Evolutionary conservation across 768 basidiomycete species (phyloP).

Genomic region (Russula sp.): DNA sequence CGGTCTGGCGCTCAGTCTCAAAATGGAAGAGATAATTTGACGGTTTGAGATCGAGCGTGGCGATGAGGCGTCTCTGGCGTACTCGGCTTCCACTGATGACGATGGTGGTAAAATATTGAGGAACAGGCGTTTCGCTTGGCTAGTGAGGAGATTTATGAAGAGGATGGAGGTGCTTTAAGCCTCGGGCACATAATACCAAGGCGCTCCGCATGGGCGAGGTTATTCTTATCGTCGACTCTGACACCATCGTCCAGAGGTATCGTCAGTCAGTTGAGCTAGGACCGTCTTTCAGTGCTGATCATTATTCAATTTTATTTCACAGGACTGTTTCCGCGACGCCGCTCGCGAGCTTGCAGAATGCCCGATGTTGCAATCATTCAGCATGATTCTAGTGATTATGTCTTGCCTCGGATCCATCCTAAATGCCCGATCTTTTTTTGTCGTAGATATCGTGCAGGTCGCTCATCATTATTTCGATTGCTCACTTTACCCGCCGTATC

Average conservation of each 20-base stretch:
- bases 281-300: not conserved
- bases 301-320: not conserved
- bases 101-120: conserved; percentile 56
- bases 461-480: conserved; percentile 88
- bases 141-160: conserved; percentile 66
- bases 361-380: conserved; percentile 85
- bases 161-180: conserved; percentile 57
- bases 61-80: conserved; percentile 37
- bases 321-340: conserved; percentile 89
- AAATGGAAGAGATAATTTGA: conserved; percentile 51
- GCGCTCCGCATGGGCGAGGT: conserved; percentile 75
- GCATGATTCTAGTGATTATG: conserved; percentile 66
- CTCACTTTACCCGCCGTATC: conserved; percentile 84
- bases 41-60: conserved; percentile 45
- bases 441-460: conserved; percentile 81
- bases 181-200: conserved; percentile 75
- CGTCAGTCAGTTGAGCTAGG: conserved; percentile 5
- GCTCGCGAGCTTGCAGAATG: conserved; percentile 80
- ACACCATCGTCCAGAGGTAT: conserved; percentile 74
- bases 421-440: not conserved
- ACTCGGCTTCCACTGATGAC: conserved; percentile 36
- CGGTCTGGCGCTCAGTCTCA: conserved; percentile 63
- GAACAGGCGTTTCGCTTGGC: conserved; percentile 72
- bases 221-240: conserved; percentile 80
- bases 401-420: not conserved